Evolutionary conservation across 2,329 filamentous ascomycete species (phyloP), one percentile per base, ranked within the genome.

Genomic region (Sphaerulina musiva): DNA sequence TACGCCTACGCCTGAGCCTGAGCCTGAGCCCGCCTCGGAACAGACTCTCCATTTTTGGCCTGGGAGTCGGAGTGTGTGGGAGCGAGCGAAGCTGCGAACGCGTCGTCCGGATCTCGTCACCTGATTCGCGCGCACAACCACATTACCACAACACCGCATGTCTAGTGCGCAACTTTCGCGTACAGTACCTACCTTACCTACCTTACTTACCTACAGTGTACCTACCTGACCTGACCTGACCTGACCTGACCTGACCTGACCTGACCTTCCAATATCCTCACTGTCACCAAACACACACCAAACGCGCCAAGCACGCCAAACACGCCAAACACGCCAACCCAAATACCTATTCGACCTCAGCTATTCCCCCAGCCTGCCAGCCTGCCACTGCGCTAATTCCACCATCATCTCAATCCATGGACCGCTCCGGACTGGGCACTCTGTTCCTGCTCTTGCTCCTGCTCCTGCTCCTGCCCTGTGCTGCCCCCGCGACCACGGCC

Each of bases 401-500:
- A 17, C 14, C 14, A 17, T 17, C 14, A 17, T 17, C 14, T 17
- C 14, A 17, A 17, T 17, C 14, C 14, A 17, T 53, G 50, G 50
- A 42, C 23, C 44, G 20, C 43, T 43, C 29, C 29, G 36, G n/a
- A 17, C 9, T 53, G 20, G 12, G 36, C 9, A 17, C 42, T 17
- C 32, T 41, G n/a, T 41, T 53, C n/a, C 39, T 53, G 50, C 50
- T 20, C 32, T 34, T 53, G 7, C 20, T 20, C 20, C 20, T 20
- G 20, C 17, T 47, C 14, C 32, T 41, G n/a, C 32, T 53, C n/a
- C 39, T 53, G 50, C 50, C 32, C 41, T 53, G 7, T 17, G 36
- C 20, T 17, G 34, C 36, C 50, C 43, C 42, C 32, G 50, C 31
- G 31, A 23, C 20, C 20, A 20, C 9, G 32, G 29, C 43, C 32